Conservation (phyloP, 2,329 filamentous ascomycete species). For the Proliferodiscus dingleyae region DNA sequence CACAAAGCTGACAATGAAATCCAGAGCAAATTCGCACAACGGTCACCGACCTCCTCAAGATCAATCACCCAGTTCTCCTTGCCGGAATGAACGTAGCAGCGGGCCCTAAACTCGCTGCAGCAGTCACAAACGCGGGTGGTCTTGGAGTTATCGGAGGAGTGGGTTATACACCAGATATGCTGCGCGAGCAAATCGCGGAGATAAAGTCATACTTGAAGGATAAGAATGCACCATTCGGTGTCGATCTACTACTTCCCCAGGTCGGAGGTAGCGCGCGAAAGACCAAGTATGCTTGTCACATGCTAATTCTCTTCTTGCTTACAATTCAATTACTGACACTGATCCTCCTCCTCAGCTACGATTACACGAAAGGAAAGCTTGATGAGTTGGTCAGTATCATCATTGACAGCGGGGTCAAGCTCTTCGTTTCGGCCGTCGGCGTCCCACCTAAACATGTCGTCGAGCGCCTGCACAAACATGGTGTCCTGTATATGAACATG, state of each 20-base stretch:
- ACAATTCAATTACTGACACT: conserved; percentile 12
- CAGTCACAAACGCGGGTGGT: conserved; percentile 94
- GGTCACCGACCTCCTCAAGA: conserved; percentile 92
- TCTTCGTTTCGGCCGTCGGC: conserved; percentile 96
- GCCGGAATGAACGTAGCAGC: conserved; percentile 99
- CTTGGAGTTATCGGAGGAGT: conserved; percentile 94
- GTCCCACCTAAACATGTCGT: conserved; percentile 86
- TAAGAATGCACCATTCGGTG: conserved; percentile 93
- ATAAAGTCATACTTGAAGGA: conserved; percentile 82
- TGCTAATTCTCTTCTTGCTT: conserved; percentile 11
- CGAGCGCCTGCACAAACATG: conserved; percentile 80
- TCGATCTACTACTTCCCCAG: conserved; percentile 89
- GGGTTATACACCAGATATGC: conserved; percentile 95
- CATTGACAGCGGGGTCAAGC: conserved; percentile 83
- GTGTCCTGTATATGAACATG: conserved; percentile 99
- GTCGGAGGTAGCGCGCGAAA: conserved; percentile 91
- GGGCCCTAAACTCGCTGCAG: conserved; percentile 90
- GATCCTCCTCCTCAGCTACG: conserved; percentile 61
- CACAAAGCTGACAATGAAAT: conserved; percentile 19
- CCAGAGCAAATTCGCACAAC: conserved; percentile 85
- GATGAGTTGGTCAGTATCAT: conserved; percentile 84
- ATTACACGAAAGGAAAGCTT: conserved; percentile 99
- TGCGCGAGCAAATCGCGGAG: conserved; percentile 89
- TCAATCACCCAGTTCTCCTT: conserved; percentile 92
- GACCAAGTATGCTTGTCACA: conserved; percentile 64